Evolutionary conservation across 1,139 yeast genomes (phyloP).

Genomic region (Sugiyamaella xylanicola): DNA sequence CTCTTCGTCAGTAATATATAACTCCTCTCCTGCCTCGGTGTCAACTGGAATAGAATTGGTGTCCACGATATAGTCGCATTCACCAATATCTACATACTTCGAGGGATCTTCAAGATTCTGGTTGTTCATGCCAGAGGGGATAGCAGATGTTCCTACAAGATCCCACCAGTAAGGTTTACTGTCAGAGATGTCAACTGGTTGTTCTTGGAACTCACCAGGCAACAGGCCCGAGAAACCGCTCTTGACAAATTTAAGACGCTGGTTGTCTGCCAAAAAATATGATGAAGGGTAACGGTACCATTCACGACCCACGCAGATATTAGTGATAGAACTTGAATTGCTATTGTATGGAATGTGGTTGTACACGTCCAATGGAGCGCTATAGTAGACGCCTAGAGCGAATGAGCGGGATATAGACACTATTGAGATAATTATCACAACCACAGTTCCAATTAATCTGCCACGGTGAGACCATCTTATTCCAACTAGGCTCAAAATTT

Average conservation of each 20-base stretch:
- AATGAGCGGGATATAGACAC: constrained; percentile 39
- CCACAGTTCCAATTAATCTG: constrained; percentile 2
- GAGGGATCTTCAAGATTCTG: constrained; percentile 51
- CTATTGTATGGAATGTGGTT: constrained; percentile 24
- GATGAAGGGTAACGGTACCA: constrained; percentile 95
- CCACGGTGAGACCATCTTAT: constrained; percentile 12
- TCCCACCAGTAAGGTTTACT: constrained; percentile 35
- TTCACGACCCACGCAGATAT: constrained; percentile 87
- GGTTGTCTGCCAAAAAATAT: constrained; percentile 66
- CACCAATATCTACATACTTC: constrained; percentile 32
- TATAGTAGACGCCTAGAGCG: constrained; percentile 41
- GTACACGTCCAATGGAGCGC: constrained; percentile 44
- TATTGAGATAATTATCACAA: constrained; percentile 21
- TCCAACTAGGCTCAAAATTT: constrained; percentile 15
- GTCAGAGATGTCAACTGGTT: constrained; percentile 25
- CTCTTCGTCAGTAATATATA: constrained; percentile 29
- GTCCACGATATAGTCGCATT: constrained; percentile 45
- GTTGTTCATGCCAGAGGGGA: constrained; percentile 74
- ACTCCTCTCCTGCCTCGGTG: constrained; percentile 34
- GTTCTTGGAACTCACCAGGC: constrained; percentile 81
- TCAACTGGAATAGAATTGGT: constrained; percentile 34
- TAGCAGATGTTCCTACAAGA: constrained; percentile 39
- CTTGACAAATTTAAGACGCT: constrained; percentile 64
- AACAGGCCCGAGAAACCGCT: constrained; percentile 85
- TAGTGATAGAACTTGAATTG: constrained; percentile 47